Evolutionary conservation across 805 yeast species (phyloP), one percentile per base, ranked within the genome.

Genomic region (Saccharomycopsis vini): DNA sequence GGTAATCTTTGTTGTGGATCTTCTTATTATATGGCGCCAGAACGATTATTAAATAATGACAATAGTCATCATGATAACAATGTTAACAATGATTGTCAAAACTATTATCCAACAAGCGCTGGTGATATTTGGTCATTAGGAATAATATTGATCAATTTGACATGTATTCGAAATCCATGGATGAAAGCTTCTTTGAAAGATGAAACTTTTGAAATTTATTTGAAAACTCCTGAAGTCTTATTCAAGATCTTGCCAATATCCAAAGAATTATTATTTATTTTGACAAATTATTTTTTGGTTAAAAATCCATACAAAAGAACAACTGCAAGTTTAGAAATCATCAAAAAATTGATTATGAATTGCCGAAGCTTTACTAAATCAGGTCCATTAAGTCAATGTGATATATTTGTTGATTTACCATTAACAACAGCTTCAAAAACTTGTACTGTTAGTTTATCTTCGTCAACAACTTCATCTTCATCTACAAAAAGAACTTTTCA

Each of bases 21-120:
- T 5, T 73, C 84, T 20, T 89, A 85, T 61, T 88, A 88, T 63
- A 88, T 89, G 96, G 83, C 95, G 0, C 96, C 96, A 5, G 96
- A 88, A 60, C 64, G 92, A 57, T 60, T 77, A n/a, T 62, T 67
- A 18, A 56, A 64, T 1, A 32, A 58, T 31, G 62, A 62, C 55
- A 18, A 57, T 56, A 42, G 23, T 7, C 38, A 38, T 35, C 39
- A 34, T 12, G n/a, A n/a, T n/a, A n/a, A n/a, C n/a, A n/a, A n/a
- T n/a, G n/a, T n/a, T n/a, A n/a, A n/a, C n/a, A n/a, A n/a, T n/a
- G n/a, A n/a, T n/a, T n/a, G n/a, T n/a, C n/a, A n/a, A n/a, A 61
- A 65, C 40, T 67, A 64, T 45, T 74, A 68, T 56, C 89, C 92
- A 10, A 80, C 95, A 0, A 62, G 73, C 24, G 75, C 84, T 6